Conservation (phyloP, 352 stramenopile species). For the Pythium sp. region DNA sequence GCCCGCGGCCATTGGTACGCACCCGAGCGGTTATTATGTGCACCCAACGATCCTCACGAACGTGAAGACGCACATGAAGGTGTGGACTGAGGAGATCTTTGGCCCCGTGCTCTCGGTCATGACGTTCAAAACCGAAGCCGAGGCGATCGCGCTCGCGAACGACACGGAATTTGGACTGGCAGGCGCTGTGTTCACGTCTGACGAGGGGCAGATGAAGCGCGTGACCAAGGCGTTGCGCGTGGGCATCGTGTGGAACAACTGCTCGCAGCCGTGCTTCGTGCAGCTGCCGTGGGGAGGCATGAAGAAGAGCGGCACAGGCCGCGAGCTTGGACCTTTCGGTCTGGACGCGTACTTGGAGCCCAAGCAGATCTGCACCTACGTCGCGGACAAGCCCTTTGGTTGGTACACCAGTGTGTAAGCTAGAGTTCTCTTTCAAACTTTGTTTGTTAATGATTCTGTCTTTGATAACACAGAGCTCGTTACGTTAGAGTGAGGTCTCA, state of each 20-base stretch:
- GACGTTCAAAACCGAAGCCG: slow-evolving; percentile 83
- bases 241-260: slow-evolving; percentile 71
- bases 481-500: background rate
- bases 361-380: slow-evolving; percentile 71
- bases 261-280: slow-evolving; percentile 58
- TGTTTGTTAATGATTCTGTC: background rate
- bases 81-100: slow-evolving; percentile 89
- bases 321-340: slow-evolving; percentile 63
- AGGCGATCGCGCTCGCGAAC: slow-evolving; percentile 75
- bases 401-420: slow-evolving; percentile 48
- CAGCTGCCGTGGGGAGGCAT: slow-evolving; percentile 78
- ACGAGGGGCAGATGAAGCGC: slow-evolving; percentile 45
- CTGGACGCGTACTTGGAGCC: slow-evolving; percentile 63
- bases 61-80: slow-evolving; percentile 53
- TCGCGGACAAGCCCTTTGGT: slow-evolving; percentile 63
- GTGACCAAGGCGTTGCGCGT: slow-evolving; percentile 54
- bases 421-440: background rate
- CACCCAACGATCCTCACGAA: slow-evolving; percentile 75
- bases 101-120: slow-evolving; percentile 84
- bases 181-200: slow-evolving; percentile 62
- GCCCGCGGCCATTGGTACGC: slow-evolving; percentile 17
- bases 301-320: slow-evolving; percentile 82
- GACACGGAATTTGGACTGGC: slow-evolving; percentile 78
- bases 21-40: slow-evolving; percentile 62
- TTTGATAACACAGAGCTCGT: background rate